Percentiles rank a stretch among this genome's conserved stretches.
These are phyloP conservation scores for Phaeolepiota aurea DNA, from an alignment of 768 basidiomycete species.

Conservation along the genomic window DNA sequence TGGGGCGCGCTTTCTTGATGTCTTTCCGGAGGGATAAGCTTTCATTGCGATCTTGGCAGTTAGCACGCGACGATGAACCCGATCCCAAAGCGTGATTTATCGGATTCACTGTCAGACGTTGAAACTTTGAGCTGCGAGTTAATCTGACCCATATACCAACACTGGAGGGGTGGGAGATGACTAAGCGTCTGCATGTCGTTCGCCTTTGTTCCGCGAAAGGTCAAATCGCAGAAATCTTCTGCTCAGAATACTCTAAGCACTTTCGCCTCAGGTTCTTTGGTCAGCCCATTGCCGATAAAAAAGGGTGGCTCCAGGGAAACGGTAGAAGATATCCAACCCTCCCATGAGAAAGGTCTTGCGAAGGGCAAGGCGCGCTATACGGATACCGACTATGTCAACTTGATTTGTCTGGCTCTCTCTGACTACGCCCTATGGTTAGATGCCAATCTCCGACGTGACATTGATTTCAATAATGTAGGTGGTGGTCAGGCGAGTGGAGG, in stretches of 20 bases:
- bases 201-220: slow-evolving; percentile 1
- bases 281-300: not conserved
- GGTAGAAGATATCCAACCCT: not conserved
- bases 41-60: too few relatives aligned
- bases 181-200: not conserved
- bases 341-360: slow-evolving; percentile 3
- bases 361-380: slow-evolving; percentile 11
- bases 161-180: too few relatives aligned
- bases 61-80: too few relatives aligned
- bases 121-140: too few relatives aligned
- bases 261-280: not conserved
- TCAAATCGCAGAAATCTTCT: not conserved
- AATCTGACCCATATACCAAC: too few relatives aligned
- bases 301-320: not conserved
- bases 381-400: slow-evolving; percentile 37
- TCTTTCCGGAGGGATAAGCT: too few relatives aligned
- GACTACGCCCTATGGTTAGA: slow-evolving; percentile 64
- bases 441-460: slow-evolving; percentile 38
- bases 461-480: slow-evolving; percentile 27
- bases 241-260: not conserved
- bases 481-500: slow-evolving; percentile 2
- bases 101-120: too few relatives aligned
- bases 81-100: too few relatives aligned
- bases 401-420: slow-evolving; percentile 58
- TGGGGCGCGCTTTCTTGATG: too few relatives aligned